Base-by-base conservation (phyloP, 192 early-diverging fungal species). In the Coemansia sp. region DNA sequence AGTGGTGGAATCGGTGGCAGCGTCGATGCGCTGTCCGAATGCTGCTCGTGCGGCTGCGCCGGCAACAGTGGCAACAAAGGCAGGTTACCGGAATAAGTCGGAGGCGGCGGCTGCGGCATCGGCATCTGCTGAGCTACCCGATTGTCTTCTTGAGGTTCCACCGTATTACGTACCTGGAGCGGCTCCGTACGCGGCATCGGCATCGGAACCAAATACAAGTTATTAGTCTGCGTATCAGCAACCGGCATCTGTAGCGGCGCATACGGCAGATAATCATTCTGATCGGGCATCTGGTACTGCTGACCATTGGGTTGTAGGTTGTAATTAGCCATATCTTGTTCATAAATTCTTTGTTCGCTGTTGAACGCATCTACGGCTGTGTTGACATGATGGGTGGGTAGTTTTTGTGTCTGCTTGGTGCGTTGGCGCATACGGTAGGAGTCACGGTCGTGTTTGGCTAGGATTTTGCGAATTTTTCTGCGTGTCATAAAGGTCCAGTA, bases 311-410 rank as follows among this genome's bases (percentile, higher is more conserved):
- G 56, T 2, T 33, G 14, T 12, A 57, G 4, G 31, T 31, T 31
- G 30, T 6, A 31, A 31, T 57, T 16, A 31, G 56, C 3, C 38
- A 56, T 50, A 28, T 36, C 55, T 57, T 34, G 60, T 22, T 67
- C 42, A 64, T 71, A 73, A n/a, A 63, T 49, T n/a, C 61, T 63
- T 52, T 75, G 77, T 22, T 63, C 63, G 3, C 54, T 57, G 16
- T 30, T 66, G 36, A 74, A 80, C 2, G 77, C 72, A 34, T 80
- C 68, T n/a, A 66, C 48, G 5, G 64, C 67, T 1, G 64, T 50
- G 57, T 20, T 50, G 7, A 69, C 68, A 38, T 42, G 36, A 20
- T 60, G 58, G 5, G 58, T 60, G 7, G 58, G 58, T 42, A 42
- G 32, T 2, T 60, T 36, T 10, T 36, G 58, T 0, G 12, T 12